Base-by-base conservation (phyloP, 805 yeast genomes). In the Metschnikowia picachoensis region DNA sequence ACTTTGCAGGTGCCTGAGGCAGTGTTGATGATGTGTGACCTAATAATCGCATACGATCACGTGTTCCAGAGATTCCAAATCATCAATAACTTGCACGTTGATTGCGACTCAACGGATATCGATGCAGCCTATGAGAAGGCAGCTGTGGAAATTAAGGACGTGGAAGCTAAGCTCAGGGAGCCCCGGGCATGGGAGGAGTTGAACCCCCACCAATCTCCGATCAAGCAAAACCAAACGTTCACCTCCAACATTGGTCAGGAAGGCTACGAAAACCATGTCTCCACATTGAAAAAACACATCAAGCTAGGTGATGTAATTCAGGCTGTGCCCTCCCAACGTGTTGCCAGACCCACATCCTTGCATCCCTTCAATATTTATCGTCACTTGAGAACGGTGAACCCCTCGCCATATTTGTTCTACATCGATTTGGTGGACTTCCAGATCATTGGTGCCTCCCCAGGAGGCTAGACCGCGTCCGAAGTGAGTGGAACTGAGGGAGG, bases 381-480 rank as follows among this genome's bases (percentile, higher is more conserved):
- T 56, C 97, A 92, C 61, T 76, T 94, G 58, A 79, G 99, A 62
- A 86, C 96, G 0, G 97, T 94, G 39, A 94, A 94, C 67, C 99
- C 99, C 10, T 89, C 97, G 2, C 99, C 99, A 27, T 94, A 94
- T 65, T 77, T 94, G 76, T 94, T 94, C 64, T 94, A 90, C 67
- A 83, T 94, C 54, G 98, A 94, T 64, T 85, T 87, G 59, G 64
- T 87, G 48, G 97, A 89, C 56, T 94, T 92, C 73, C 97, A 91
- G 65, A 78, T 94, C 39, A 92, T 94, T 46, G 99, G 99, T 39
- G 99, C 99, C 0, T 89, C 97, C 11, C 99, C 99, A 2, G 99
- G n/a, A n/a, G n/a, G n/a, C n/a, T n/a, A n/a, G 99, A 94, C 66
- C 80, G 97, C 39, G 97, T 86, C 96, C 2, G 95, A 92, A 66